Evolutionary conservation across 2,329 filamentous ascomycete genomes (phyloP), one percentile per base, ranked within the genome.

Genomic region (Colletotrichum noveboracense): DNA sequence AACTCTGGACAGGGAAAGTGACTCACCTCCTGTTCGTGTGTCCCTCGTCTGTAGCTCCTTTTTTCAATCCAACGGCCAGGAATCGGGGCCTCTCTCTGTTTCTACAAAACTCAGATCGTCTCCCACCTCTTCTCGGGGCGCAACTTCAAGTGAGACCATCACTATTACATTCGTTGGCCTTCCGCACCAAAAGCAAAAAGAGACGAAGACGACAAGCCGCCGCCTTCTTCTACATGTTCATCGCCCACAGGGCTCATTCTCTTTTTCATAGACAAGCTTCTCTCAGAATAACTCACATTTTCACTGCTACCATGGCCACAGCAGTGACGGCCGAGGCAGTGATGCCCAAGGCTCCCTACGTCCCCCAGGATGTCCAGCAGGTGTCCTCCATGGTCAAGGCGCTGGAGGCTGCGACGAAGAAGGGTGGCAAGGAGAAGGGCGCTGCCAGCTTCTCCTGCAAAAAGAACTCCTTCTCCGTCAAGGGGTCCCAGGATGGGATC

Each of bases 401-500:
- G 28, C 89, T 98, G 21, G 91, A 95, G 61, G 84, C 85, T 13
- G 88, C 87, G n/a, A 91, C 87, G 21, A 91, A 92, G 80, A 85
- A 86, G 52, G 28, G 48, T 75, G 89, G 90, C 76, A 89, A 91
- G 74, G 85, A 86, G 75, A 93, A 91, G 77, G 89, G 88, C 52
- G 87, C 87, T 4, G 30, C 36, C 52, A 62, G 64, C 56, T 95
- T 95, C 82, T 93, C 91, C 21, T 94, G 94, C 86, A 97, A 94
- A 84, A 97, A 96, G 87, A 92, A 91, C n/a, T 94, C 91, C 5
- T 99, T 95, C 82, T 80, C 88, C 3, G 91, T 98, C 24, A 85
- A 87, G 56, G 86, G 86, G 18, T 95, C 93, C 7, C 88, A 90
- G 26, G 88, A 92, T 74, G 88, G 91, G 30, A 91, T 95, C 78